Percentiles rank a stretch among this genome's conserved stretches.
These are phyloP conservation scores for Epichloe brachyelytri DNA, from an alignment of 2,329 filamentous ascomycete genomes.

Conservation along the genomic window DNA sequence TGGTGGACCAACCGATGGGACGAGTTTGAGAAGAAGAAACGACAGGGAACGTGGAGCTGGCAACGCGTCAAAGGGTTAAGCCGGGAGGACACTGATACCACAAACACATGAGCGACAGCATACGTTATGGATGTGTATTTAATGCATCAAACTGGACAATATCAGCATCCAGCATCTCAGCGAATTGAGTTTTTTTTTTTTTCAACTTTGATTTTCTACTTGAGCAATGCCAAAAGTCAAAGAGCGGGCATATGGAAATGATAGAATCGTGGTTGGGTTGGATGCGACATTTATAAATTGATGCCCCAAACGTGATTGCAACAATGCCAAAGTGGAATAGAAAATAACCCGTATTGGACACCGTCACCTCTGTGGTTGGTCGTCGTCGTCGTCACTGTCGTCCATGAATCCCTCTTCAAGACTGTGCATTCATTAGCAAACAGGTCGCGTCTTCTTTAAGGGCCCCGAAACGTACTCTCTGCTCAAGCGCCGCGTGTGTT, in stretches of 20 bases:
- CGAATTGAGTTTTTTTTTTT: slow-evolving; percentile 2
- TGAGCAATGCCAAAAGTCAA: neutral
- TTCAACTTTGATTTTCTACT: neutral
- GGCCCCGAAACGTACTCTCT: slow-evolving; percentile 43
- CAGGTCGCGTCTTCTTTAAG: neutral
- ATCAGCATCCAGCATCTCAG: slow-evolving; percentile 1
- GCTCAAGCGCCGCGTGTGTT: slow-evolving; percentile 52
- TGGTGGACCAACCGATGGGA: slow-evolving; percentile 5
- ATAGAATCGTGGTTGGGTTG: neutral
- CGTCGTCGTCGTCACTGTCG: slow-evolving; percentile 30
- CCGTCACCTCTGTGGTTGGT: slow-evolving; percentile 14
- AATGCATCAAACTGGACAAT: neutral
- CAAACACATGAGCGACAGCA: slow-evolving; percentile 2
- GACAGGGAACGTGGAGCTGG: neutral
- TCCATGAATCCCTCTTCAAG: slow-evolving; percentile 29
- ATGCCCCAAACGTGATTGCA: neutral
- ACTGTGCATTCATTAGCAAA: slow-evolving; percentile 10
- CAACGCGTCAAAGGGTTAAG: neutral
- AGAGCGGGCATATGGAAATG: neutral
- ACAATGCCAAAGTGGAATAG: neutral
- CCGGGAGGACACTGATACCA: neutral
- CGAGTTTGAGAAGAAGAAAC: slow-evolving; percentile 2
- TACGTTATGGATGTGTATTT: neutral
- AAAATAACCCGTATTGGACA: neutral
- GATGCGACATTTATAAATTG: neutral